Evolutionary conservation across 1,284 basidiomycete species (phyloP).

Genomic region (Moesziomyces sp.): DNA sequence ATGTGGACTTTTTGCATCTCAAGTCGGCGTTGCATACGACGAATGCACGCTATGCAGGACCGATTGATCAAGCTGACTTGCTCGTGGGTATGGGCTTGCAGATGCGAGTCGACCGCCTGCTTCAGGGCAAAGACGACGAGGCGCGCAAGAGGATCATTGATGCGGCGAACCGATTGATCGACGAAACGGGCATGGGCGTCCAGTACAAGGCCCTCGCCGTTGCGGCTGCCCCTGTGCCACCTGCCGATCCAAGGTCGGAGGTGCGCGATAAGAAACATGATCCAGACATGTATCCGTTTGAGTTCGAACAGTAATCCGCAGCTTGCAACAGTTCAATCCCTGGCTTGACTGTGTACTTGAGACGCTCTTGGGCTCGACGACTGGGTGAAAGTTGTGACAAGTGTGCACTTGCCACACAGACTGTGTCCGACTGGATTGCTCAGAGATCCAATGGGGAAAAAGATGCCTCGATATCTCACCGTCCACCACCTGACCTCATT

Average conservation of each 20-base stretch:
- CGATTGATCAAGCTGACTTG: conserved; percentile 78
- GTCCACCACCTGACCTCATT: too few species aligned
- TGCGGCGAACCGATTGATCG: conserved; percentile 72
- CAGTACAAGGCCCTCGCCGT: conserved; percentile 73
- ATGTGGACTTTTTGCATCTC: conserved; percentile 93
- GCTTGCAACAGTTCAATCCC: too few species aligned
- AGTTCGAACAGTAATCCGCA: conserved; percentile 19
- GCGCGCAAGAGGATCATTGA: conserved; percentile 71
- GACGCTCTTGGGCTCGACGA: too few species aligned
- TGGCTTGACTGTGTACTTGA: too few species aligned
- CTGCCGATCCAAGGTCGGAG: background rate
- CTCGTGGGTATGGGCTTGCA: conserved; percentile 74
- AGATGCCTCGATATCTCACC: too few species aligned
- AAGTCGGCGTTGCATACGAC: conserved; percentile 76
- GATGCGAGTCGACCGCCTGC: conserved; percentile 74
- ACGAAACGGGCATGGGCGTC: conserved; percentile 72
- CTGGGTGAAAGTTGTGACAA: too few species aligned
- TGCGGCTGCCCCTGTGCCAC: conserved; percentile 2
- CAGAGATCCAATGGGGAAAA: too few species aligned
- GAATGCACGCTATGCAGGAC: conserved; percentile 72
- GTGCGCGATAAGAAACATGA: background rate
- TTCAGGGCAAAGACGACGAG: conserved; percentile 71
- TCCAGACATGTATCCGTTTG: conserved; percentile 33
- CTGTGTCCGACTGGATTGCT: too few species aligned
- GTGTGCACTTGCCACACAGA: too few species aligned